phyloP scores from a whole-genome alignment of 805 yeast genomes.

The Kuraishia capsulata region DNA sequence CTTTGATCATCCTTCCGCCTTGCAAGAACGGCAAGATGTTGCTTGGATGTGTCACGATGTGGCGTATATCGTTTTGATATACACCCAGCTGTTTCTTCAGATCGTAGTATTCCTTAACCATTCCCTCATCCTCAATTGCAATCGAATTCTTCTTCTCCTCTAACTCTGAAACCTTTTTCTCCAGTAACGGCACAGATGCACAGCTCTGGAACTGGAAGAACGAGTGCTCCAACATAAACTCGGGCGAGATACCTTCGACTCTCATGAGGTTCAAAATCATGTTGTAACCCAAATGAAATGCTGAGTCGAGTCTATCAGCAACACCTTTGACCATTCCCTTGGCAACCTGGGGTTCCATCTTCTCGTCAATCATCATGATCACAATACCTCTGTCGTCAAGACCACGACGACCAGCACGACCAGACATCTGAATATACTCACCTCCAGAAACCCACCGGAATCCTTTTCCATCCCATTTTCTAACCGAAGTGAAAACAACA shows the following conservation, averaged over 20 bases:
- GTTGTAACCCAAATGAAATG: constrained; percentile 94
- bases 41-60: constrained; percentile 86
- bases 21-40: constrained; percentile 77
- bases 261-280: constrained; percentile 94
- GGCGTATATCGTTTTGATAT: constrained; percentile 69
- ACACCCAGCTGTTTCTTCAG: constrained; percentile 59
- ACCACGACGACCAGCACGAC: constrained; percentile 98
- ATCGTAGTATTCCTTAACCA: constrained; percentile 77
- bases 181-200: constrained; percentile 80
- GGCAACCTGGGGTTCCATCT: constrained; percentile 99
- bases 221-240: constrained; percentile 89
- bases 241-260: constrained; percentile 98
- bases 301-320: constrained; percentile 95
- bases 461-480: constrained; percentile 97
- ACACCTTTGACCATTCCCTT: constrained; percentile 99
- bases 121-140: constrained; percentile 62
- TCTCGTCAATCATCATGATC: constrained; percentile 98
- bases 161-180: constrained; percentile 49
- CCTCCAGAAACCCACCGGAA: constrained; percentile 99
- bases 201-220: constrained; percentile 94
- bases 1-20: constrained; percentile 76
- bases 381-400: constrained; percentile 92
- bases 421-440: constrained; percentile 99
- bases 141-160: constrained; percentile 38
- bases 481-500: constrained; percentile 92